Base-by-base conservation (phyloP, 768 basidiomycete species). In the Leccinum longicurvipes region DNA sequence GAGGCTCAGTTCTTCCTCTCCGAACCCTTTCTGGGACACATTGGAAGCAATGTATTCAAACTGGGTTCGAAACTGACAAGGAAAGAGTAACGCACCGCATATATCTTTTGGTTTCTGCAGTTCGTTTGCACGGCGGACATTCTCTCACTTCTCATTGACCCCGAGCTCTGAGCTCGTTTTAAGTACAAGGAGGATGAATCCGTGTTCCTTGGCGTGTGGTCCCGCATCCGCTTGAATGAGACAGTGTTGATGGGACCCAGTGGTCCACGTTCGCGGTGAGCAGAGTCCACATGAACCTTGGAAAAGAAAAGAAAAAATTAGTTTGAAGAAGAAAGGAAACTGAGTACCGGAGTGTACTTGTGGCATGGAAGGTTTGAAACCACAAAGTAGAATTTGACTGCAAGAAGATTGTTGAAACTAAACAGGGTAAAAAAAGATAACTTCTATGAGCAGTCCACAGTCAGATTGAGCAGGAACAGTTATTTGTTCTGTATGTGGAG, bases 321-420 rank as follows among this genome's bases (percentile, higher is more conserved):
- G 50, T 41, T 8, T 7, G 0, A 11, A 15, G 3, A 19, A 44
- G 42, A 34, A n/a, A n/a, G n/a, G 1, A 14, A 29, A 42, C 36
- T 34, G 48, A 21, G 54, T 7, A 41, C 28, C 6, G 28, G 28
- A 41, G 27, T 79, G 27, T 64, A 88, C 88, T 84, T 89, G 79
- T 93, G 91, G 60, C 82, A 93, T 1, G 95, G 95, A 51, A 98
- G 82, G 73, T 98, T 97, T 17, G 93, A 82, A 72, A 96, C 93
- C 50, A 90, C 90, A 73, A 98, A 94, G 77, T 98, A 97, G 73
- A 97, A 98, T 69, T 94, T 90, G 65, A 96, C 95, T 97, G 36
- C 41, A 50, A 45, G 34, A 31, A 1, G 15, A 34, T 4, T 25
- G 34, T 50, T 39, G 46, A 55, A 29, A 21, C 12, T 19, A 15